These are phyloP conservation scores for Pseudogymnoascus sp. DNA, from an alignment of 2,329 filamentous ascomycete genomes.

Conservation along the genomic window DNA sequence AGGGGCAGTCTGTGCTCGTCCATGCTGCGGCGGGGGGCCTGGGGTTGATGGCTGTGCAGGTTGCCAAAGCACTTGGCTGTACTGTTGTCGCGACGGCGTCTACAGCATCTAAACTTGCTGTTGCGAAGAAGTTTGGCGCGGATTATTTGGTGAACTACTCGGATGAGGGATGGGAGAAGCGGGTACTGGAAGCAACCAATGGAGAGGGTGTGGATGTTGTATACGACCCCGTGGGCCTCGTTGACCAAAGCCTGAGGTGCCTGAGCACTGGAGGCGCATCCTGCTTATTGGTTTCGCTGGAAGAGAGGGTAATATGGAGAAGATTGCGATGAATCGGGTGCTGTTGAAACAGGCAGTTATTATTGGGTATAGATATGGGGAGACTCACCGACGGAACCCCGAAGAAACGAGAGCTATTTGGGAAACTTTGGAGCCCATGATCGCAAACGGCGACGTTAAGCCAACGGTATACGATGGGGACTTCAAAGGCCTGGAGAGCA, in stretches of 20 bases:
- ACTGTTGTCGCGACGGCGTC: slow-evolving; percentile 48
- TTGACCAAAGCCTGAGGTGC: slow-evolving; percentile 48
- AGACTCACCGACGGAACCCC: slow-evolving; percentile 45
- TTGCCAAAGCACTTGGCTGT: slow-evolving; percentile 47
- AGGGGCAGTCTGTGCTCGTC: slow-evolving; percentile 46
- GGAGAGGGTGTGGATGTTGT: slow-evolving; percentile 50
- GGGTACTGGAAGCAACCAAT: slow-evolving; percentile 41
- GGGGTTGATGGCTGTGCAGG: slow-evolving; percentile 49
- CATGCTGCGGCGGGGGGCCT: slow-evolving; percentile 50
- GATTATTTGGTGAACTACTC: slow-evolving; percentile 37
- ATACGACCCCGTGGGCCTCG: slow-evolving; percentile 52
- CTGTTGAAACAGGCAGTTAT: slow-evolving; percentile 47
- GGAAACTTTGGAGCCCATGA: slow-evolving; percentile 43
- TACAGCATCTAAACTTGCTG: slow-evolving; percentile 37
- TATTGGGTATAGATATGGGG: slow-evolving; percentile 52
- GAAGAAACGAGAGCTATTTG: slow-evolving; percentile 42
- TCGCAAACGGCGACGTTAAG: slow-evolving; percentile 41
- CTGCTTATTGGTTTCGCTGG: slow-evolving; percentile 55
- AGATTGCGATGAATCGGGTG: slow-evolving; percentile 47
- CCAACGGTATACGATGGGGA: slow-evolving; percentile 43
- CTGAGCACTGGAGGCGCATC: slow-evolving; percentile 47
- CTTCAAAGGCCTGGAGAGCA: slow-evolving; percentile 44
- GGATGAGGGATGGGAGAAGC: slow-evolving; percentile 41
- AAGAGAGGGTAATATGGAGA: slow-evolving; percentile 45
- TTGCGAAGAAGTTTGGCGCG: slow-evolving; percentile 36